A percentile compares a stretch with the other conserved stretches of the same genome.
These are phyloP conservation scores for Tuber aestivum DNA, from an alignment of 495 filamentous ascomycete species.

Conservation along the genomic window DNA sequence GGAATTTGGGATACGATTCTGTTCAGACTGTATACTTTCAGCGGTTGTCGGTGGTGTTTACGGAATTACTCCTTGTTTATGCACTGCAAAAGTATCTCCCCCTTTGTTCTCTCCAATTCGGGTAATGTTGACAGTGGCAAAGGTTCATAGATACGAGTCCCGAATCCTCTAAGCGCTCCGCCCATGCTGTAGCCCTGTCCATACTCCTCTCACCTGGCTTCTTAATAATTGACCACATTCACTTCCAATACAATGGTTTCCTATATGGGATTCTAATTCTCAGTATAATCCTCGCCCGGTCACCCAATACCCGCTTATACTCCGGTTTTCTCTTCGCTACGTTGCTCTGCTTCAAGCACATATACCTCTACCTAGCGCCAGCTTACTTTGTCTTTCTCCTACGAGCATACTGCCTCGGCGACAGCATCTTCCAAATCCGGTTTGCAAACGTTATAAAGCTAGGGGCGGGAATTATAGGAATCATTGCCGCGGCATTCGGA, in stretches of 20 bases:
- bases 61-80: slow-evolving; percentile 75
- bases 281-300: slow-evolving; percentile 74
- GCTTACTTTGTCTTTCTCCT: slow-evolving; percentile 94
- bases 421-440: slow-evolving; percentile 67
- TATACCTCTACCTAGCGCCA: slow-evolving; percentile 92
- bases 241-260: slow-evolving; percentile 98
- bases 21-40: slow-evolving; percentile 94
- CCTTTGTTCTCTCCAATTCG: neutral
- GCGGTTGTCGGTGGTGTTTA: slow-evolving; percentile 75
- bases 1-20: slow-evolving; percentile 74
- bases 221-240: slow-evolving; percentile 96
- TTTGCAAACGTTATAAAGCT: slow-evolving; percentile 77
- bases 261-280: slow-evolving; percentile 84
- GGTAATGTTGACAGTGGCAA: slow-evolving; percentile 12
- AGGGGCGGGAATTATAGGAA: slow-evolving; percentile 59
- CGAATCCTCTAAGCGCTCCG: slow-evolving; percentile 60
- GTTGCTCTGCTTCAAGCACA: slow-evolving; percentile 91
- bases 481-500: slow-evolving; percentile 82
- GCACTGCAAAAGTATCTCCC: slow-evolving; percentile 65
- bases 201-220: slow-evolving; percentile 87
- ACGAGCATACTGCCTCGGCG: slow-evolving; percentile 79
- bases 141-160: slow-evolving; percentile 69
- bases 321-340: slow-evolving; percentile 78
- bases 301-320: slow-evolving; percentile 65
- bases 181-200: slow-evolving; percentile 80